Evolutionary conservation across 1,284 basidiomycete genomes (phyloP).

Genomic region (Chiua sp.): DNA sequence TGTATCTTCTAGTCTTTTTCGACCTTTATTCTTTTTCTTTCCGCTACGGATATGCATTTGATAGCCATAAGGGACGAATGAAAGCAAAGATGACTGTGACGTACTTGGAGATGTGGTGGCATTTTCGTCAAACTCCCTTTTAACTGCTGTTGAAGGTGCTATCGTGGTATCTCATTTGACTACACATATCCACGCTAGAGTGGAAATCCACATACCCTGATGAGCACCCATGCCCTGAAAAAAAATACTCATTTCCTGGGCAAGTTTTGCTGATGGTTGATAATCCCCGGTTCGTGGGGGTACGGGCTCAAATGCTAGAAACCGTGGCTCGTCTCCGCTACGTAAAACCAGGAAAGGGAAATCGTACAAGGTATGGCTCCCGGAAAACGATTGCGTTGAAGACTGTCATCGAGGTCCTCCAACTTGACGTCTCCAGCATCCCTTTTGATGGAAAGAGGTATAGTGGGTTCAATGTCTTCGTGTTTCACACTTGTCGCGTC

Average conservation of each 20-base stretch:
- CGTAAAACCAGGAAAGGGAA: not conserved
- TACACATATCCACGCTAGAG: not conserved
- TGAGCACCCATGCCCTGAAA: not conserved
- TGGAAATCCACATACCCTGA: not conserved
- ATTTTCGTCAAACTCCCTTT: constrained; percentile 23
- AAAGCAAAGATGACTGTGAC: constrained; percentile 13
- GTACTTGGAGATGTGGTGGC: constrained; percentile 22
- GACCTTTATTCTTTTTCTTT: constrained; percentile 19
- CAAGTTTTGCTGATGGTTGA: constrained; percentile 11
- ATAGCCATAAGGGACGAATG: not conserved
- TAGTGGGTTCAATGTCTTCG: not conserved
- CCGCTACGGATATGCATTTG: not conserved
- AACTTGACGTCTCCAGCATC: constrained; percentile 18
- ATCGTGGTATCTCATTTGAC: not conserved
- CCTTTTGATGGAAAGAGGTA: constrained; percentile 6
- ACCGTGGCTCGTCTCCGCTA: not conserved
- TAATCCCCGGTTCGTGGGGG: constrained; percentile 11
- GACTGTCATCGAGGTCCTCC: constrained; percentile 5
- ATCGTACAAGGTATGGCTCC: not conserved
- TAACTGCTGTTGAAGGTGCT: not conserved
- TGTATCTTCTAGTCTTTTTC: constrained; percentile 35
- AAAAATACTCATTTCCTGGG: constrained; percentile 11
- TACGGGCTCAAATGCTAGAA: not conserved
- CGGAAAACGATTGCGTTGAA: not conserved
- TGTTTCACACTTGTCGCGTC: constrained; percentile 1